Conservation (phyloP, 78 protist genomes). For the Cavenderia fasciculata region DNA sequence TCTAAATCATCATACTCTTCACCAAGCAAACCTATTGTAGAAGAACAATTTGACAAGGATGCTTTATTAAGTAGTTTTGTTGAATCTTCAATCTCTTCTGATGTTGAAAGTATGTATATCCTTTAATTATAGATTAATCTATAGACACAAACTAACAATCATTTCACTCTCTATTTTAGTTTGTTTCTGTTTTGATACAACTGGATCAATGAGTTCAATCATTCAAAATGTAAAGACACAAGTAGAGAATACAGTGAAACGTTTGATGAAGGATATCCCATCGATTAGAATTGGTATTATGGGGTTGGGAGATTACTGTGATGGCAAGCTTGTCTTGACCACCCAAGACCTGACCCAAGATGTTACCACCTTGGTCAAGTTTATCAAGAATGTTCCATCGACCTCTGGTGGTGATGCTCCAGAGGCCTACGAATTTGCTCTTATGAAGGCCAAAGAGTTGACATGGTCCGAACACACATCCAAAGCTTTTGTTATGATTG, state of each 20-base stretch:
- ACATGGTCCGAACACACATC: slow-evolving; percentile 65
- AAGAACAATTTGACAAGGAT: slow-evolving; percentile 41
- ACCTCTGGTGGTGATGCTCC: slow-evolving; percentile 83
- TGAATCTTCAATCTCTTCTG: slow-evolving; percentile 51
- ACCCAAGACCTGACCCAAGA: slow-evolving; percentile 42
- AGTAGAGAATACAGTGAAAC: slow-evolving; percentile 44
- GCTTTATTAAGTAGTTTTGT: slow-evolving; percentile 48
- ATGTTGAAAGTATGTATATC: slow-evolving; percentile 78
- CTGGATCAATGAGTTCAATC: slow-evolving; percentile 49
- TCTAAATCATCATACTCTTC: neutral
- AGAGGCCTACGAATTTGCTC: slow-evolving; percentile 76
- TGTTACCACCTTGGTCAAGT: slow-evolving; percentile 11
- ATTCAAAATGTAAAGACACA: slow-evolving; percentile 45
- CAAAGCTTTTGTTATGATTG: slow-evolving; percentile 82
- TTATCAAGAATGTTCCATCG: slow-evolving; percentile 38
- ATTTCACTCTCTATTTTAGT: too few relatives aligned
- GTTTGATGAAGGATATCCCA: slow-evolving; percentile 77
- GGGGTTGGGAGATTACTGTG: slow-evolving; percentile 84
- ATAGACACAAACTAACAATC: too few relatives aligned
- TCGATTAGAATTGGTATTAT: slow-evolving; percentile 77
- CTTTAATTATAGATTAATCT: too few relatives aligned
- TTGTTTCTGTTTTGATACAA: slow-evolving; percentile 84
- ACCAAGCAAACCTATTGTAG: neutral
- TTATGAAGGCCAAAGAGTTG: slow-evolving; percentile 46
- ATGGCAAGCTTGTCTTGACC: slow-evolving; percentile 25